Evolutionary conservation across 2,329 filamentous ascomycete genomes (phyloP).

Genomic region (Colletotrichum truncatum): DNA sequence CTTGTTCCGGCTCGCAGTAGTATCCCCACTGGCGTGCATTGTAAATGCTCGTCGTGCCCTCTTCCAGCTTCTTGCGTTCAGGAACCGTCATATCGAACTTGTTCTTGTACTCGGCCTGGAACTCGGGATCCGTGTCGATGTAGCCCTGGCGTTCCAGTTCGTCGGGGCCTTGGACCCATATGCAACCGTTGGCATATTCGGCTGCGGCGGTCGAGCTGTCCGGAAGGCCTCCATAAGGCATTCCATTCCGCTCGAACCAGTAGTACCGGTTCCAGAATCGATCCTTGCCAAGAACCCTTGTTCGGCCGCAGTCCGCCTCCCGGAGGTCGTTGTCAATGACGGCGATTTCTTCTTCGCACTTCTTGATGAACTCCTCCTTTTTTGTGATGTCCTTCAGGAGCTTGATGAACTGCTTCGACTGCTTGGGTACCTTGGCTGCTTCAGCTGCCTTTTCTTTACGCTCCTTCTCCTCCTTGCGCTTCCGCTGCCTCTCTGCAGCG

Average conservation of each 20-base stretch:
- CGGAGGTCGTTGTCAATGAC: constrained; percentile 90
- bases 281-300: constrained; percentile 89
- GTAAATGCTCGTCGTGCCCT: constrained; percentile 81
- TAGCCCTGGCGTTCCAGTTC: constrained; percentile 87
- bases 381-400: constrained; percentile 89
- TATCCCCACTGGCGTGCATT: constrained; percentile 90
- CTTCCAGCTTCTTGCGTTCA: constrained; percentile 86
- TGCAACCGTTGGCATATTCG: constrained; percentile 90
- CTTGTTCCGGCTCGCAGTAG: constrained; percentile 80
- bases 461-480: constrained; percentile 78
- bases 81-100: constrained; percentile 85
- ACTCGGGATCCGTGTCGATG: constrained; percentile 78
- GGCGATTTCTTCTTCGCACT: constrained; percentile 86
- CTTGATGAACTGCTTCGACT: constrained; percentile 89
- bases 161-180: constrained; percentile 97
- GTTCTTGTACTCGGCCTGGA: constrained; percentile 78
- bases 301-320: constrained; percentile 92
- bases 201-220: constrained; percentile 88
- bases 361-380: constrained; percentile 80
- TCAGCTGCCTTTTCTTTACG: constrained; percentile 66
- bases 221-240: constrained; percentile 92
- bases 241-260: constrained; percentile 98
- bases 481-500: constrained; percentile 77
- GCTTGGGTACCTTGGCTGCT: constrained; percentile 74
- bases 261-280: constrained; percentile 99